Percentiles rank a stretch among this genome's conserved stretches.
phyloP scores from a whole-genome alignment of 208 protist genomes.

The Endotrypanum monterogeii region DNA sequence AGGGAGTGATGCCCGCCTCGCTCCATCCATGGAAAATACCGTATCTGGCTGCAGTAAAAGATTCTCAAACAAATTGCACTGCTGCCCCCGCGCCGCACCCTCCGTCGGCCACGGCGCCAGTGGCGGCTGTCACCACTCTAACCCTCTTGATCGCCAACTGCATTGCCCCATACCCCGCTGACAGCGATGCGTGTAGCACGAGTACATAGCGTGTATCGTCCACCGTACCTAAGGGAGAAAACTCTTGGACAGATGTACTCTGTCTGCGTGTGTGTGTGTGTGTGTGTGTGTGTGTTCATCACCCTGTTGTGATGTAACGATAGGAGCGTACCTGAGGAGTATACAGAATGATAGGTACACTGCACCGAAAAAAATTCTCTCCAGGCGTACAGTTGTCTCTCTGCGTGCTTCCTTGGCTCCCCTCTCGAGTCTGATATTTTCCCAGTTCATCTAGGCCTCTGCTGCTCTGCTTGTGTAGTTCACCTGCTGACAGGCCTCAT shows the following conservation, averaged over 20 bases:
- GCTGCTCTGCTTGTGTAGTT: constrained; percentile 3
- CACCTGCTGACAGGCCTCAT: not conserved
- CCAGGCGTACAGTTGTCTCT: not conserved
- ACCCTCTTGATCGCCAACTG: constrained; percentile 18
- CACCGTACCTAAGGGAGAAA: too few species aligned
- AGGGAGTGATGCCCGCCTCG: not conserved
- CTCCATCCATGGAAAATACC: constrained; percentile 8
- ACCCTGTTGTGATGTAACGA: not conserved
- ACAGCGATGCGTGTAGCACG: not conserved
- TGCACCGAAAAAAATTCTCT: not conserved
- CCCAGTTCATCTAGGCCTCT: not conserved
- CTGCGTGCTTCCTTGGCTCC: not conserved
- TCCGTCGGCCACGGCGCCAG: not conserved
- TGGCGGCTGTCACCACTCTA: not conserved
- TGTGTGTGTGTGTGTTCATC: not conserved
- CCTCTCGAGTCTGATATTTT: not conserved
- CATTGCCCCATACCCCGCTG: constrained; percentile 17
- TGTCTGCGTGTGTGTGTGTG: too few species aligned
- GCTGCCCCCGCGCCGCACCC: not conserved
- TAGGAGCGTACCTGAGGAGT: not conserved
- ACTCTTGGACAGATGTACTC: too few species aligned
- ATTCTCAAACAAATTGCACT: not conserved
- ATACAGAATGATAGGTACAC: too few species aligned
- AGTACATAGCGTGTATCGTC: not conserved
- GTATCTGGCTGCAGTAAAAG: constrained; percentile 17